Conservation (phyloP, 1,284 basidiomycete genomes). For the Flammula alnicola region DNA sequence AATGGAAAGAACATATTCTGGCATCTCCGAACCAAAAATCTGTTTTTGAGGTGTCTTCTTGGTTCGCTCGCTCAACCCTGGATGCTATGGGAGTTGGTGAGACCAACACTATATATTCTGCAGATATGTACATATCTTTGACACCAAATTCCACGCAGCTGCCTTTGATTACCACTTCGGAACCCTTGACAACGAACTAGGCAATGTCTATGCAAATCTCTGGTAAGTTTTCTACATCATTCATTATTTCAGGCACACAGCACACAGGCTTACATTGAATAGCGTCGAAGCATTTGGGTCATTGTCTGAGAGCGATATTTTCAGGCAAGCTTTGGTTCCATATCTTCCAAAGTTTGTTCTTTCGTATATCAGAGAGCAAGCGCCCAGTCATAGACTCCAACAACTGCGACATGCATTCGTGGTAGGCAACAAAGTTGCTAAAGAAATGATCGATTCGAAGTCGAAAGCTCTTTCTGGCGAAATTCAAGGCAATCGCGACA, state of each 20-base stretch:
- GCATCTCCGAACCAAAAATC: slow-evolving; percentile 30
- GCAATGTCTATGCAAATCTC: slow-evolving; percentile 35
- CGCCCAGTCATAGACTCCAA: slow-evolving; percentile 41
- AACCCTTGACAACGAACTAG: slow-evolving; percentile 40
- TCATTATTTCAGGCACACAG: not conserved
- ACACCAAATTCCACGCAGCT: slow-evolving; percentile 33
- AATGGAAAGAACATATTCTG: slow-evolving; percentile 49
- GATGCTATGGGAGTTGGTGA: slow-evolving; percentile 52
- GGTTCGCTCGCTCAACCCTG: slow-evolving; percentile 45
- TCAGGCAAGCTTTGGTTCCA: slow-evolving; percentile 30
- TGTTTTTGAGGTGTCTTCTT: slow-evolving; percentile 46
- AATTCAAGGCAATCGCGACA: slow-evolving; percentile 30
- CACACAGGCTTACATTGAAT: not conserved
- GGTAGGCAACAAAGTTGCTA: slow-evolving; percentile 45
- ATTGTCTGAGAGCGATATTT: slow-evolving; percentile 26
- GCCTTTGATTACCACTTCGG: slow-evolving; percentile 49
- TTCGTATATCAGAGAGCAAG: slow-evolving; percentile 39
- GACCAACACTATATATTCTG: not conserved
- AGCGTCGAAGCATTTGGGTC: slow-evolving; percentile 32
- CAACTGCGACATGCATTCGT: slow-evolving; percentile 39
- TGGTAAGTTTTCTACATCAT: slow-evolving; percentile 30
- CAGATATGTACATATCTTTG: not conserved
- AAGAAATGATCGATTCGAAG: slow-evolving; percentile 46
- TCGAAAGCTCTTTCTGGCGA: slow-evolving; percentile 31
- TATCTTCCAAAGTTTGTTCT: slow-evolving; percentile 35